phyloP scores from a whole-genome alignment of 2,329 filamentous ascomycete genomes.

The Colletotrichum caudatum region DNA sequence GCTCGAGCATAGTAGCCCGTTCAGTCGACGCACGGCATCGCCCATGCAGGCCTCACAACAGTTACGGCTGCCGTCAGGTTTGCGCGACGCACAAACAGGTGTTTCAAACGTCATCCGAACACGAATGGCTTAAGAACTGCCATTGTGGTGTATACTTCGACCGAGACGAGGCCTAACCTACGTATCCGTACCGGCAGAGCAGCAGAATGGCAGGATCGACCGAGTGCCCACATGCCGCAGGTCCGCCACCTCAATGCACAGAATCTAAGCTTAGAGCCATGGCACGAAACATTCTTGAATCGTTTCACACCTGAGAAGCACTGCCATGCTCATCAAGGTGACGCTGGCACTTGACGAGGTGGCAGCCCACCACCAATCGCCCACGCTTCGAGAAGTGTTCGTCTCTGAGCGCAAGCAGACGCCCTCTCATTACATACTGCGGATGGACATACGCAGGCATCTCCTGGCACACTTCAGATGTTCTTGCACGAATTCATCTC shows the following conservation, averaged over 20 bases:
- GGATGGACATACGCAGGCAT: background rate
- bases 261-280: slow-evolving; percentile 9
- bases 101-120: slow-evolving; percentile 37
- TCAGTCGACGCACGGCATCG: background rate
- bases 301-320: slow-evolving; percentile 33
- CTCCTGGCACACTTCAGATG: background rate
- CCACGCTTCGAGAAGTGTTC: slow-evolving; percentile 28
- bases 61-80: background rate
- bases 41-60: background rate
- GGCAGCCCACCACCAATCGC: background rate
- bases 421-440: slow-evolving; percentile 8
- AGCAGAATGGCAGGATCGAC: slow-evolving; percentile 11
- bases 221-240: slow-evolving; percentile 6
- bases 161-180: background rate
- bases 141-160: slow-evolving; percentile 11
- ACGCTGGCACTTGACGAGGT: background rate
- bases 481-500: background rate
- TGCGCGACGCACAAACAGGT: background rate
- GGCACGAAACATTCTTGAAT: slow-evolving; percentile 29
- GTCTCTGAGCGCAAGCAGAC: slow-evolving; percentile 11
- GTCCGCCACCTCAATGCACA: slow-evolving; percentile 31
- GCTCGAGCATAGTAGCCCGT: slow-evolving; percentile 1
- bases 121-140: background rate
- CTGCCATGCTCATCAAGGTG: background rate
- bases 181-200: slow-evolving; percentile 6